These are phyloP conservation scores for Mucor velutinosus DNA, from an alignment of 371 early-diverging fungal species.

Conservation along the genomic window DNA sequence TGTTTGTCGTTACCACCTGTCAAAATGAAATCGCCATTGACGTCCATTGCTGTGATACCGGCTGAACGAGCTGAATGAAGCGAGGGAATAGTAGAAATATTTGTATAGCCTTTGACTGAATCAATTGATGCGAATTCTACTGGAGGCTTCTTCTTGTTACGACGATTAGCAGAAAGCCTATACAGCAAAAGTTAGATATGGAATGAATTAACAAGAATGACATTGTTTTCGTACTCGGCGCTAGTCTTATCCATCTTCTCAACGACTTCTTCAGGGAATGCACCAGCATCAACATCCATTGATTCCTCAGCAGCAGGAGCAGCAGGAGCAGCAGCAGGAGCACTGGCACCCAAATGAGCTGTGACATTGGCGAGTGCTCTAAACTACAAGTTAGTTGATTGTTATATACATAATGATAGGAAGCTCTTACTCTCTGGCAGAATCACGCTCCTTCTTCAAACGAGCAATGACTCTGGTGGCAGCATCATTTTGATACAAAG, in stretches of 20 bases:
- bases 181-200: not conserved
- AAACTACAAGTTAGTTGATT: not conserved
- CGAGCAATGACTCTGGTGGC: constrained; percentile 94
- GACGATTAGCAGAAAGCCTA: constrained; percentile 71
- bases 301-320: constrained; percentile 60
- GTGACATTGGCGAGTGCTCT: constrained; percentile 74
- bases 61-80: constrained; percentile 78
- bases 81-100: constrained; percentile 59
- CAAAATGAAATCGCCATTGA: constrained; percentile 70
- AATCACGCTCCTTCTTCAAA: constrained; percentile 86
- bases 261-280: constrained; percentile 53
- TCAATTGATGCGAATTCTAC: constrained; percentile 72
- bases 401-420: not conserved
- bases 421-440: constrained; percentile 75
- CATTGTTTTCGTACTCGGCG: constrained; percentile 43
- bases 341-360: constrained; percentile 60
- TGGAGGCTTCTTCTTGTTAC: constrained; percentile 82
- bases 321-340: constrained; percentile 35
- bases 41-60: constrained; percentile 77
- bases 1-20: constrained; percentile 86
- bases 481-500: constrained; percentile 94
- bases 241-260: constrained; percentile 64
- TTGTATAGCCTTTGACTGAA: constrained; percentile 60
- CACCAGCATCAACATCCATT: constrained; percentile 60
- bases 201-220: not conserved